These are phyloP conservation scores for Tolypocladium inflatum DNA, from an alignment of 2,329 filamentous ascomycete genomes.

Conservation along the genomic window DNA sequence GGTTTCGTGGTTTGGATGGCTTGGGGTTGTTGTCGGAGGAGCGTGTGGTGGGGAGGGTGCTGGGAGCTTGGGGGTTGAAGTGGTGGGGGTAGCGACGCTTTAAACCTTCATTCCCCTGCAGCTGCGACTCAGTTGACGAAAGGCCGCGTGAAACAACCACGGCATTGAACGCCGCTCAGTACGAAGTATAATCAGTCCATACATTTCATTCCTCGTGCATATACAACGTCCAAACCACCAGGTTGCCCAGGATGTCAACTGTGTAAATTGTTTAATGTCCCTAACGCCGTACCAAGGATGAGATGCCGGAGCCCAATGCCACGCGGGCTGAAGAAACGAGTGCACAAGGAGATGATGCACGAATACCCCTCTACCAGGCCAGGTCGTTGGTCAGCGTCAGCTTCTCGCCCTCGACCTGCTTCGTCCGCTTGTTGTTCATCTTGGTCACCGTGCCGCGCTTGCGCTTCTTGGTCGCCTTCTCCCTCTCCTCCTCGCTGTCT, in stretches of 20 bases:
- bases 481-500: slow-evolving; percentile 47
- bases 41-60: background rate
- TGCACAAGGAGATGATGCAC: background rate
- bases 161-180: too few relatives aligned
- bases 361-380: slow-evolving; percentile 22
- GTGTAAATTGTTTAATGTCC: background rate
- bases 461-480: slow-evolving; percentile 46
- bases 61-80: background rate
- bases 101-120: background rate
- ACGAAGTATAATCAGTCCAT: too few relatives aligned
- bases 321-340: background rate
- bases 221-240: background rate
- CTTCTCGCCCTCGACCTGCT: slow-evolving; percentile 56
- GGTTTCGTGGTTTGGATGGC: background rate
- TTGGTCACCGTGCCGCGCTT: slow-evolving; percentile 40
- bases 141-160: background rate
- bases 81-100: background rate
- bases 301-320: background rate
- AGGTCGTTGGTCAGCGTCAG: slow-evolving; percentile 31
- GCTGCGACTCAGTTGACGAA: background rate
- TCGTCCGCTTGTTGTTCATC: slow-evolving; percentile 33
- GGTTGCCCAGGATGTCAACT: background rate
- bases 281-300: background rate
- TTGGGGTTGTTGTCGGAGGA: background rate
- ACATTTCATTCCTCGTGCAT: background rate